phyloP scores from a whole-genome alignment of 1,284 basidiomycete genomes.

The Trichosporon sp. region DNA sequence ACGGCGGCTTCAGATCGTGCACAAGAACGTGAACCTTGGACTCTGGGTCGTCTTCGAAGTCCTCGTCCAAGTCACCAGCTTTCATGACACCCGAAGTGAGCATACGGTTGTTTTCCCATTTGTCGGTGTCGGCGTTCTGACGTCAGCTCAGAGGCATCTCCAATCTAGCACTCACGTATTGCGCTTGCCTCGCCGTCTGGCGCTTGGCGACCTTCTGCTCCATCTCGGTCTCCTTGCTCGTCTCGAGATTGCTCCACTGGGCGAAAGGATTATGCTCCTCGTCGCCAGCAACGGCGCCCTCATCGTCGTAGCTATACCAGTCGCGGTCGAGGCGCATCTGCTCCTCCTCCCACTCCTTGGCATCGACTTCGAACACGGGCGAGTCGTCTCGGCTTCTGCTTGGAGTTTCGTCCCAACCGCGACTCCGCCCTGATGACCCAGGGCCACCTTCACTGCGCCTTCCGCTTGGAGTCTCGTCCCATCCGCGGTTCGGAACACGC shows the following conservation, averaged over 20 bases:
- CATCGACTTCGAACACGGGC: constrained; percentile 56
- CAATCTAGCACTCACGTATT: constrained; percentile 68
- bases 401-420: constrained; percentile 83
- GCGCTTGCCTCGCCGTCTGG: constrained; percentile 87
- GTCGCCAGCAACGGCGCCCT: constrained; percentile 76
- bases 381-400: constrained; percentile 62
- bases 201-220: constrained; percentile 79
- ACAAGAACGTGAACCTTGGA: constrained; percentile 95
- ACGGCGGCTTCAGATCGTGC: constrained; percentile 95
- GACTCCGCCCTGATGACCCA: constrained; percentile 34
- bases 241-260: constrained; percentile 81
- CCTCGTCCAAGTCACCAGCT: constrained; percentile 78
- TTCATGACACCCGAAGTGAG: constrained; percentile 91
- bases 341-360: constrained; percentile 92
- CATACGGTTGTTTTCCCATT: constrained; percentile 99
- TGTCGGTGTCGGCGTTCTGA: constrained; percentile 93
- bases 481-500: constrained; percentile 81
- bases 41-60: constrained; percentile 90
- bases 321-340: constrained; percentile 84
- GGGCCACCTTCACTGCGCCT: constrained; percentile 53
- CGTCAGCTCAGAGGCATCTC: constrained; percentile 15
- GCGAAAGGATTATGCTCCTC: constrained; percentile 90
- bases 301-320: constrained; percentile 90
- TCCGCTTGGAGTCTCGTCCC: constrained; percentile 81
- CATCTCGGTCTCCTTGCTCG: constrained; percentile 74